Base-by-base conservation (phyloP, 2,329 filamentous ascomycete genomes). In the Pyricularia sp. region DNA sequence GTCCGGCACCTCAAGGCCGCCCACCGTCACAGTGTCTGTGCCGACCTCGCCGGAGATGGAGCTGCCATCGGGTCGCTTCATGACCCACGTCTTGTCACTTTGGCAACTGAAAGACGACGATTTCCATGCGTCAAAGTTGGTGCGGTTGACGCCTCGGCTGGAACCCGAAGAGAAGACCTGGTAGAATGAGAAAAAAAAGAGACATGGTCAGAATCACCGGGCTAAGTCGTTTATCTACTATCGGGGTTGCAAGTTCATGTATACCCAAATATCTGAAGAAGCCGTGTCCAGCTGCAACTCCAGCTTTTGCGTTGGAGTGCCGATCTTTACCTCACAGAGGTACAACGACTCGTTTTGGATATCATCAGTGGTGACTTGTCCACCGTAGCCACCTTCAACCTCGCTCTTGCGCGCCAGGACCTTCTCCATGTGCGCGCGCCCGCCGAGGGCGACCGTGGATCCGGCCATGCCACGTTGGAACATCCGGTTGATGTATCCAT, bases 271-370 rank as follows among this genome's bases (percentile, higher is more conserved):
- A 79, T 92, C 90, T 25, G 88, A 84, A 12, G 88, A 90, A 25
- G 89, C 89, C 58, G 89, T 91, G 75, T 92, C 90, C 71, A 92
- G 91, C 74, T 91, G 85, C 17, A 92, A 77, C 71, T 82, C 83
- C 63, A 89, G 72, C 64, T 79, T 86, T 79, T 92, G 89, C 1
- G 82, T 77, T 20, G 89, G 89, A 1, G 85, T 89, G 31, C 90
- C 90, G 70, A 92, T 88, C 17, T 79, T 75, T 30, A 92, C 85
- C 33, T 85, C 82, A 65, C 85, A 88, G 26, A 92, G 83, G 75
- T 92, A 91, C 78, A 86, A 78, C 6, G 85, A 80, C 71, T 92
- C 89, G 72, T 90, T 90, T 77, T 92, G 87, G 68, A 87, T 82
- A 74, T 92, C 90, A 28, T 90, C 83, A 6, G 86, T 85, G 6